These are phyloP conservation scores for Yarrowia osloensis DNA, from an alignment of 805 yeast genomes.

Conservation along the genomic window DNA sequence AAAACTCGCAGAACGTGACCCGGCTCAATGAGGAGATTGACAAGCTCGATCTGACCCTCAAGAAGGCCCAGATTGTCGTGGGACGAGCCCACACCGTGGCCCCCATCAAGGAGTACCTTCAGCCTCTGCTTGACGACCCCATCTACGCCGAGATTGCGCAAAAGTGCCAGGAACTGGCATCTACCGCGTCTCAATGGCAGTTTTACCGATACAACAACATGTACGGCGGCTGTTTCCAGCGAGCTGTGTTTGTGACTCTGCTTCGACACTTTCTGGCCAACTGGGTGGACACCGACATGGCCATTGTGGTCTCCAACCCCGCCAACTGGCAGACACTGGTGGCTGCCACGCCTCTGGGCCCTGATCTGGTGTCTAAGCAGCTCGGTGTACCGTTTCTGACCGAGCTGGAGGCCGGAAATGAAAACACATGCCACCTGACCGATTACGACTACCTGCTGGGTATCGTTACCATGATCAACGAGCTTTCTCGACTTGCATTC, in stretches of 20 bases:
- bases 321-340: slow-evolving; percentile 2
- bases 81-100: slow-evolving; percentile 21
- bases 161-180: slow-evolving; percentile 8
- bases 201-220: slow-evolving; percentile 29
- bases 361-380: slow-evolving; percentile 12
- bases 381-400: slow-evolving; percentile 23
- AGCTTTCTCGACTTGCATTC: slow-evolving; percentile 39
- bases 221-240: slow-evolving; percentile 24
- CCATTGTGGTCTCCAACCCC: background rate
- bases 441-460: slow-evolving; percentile 41
- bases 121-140: slow-evolving; percentile 15
- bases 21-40: slow-evolving; percentile 4
- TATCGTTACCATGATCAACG: slow-evolving; percentile 36
- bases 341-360: slow-evolving; percentile 8
- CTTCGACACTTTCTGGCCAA: slow-evolving; percentile 13
- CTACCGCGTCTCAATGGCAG: slow-evolving; percentile 21
- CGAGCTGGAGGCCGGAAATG: slow-evolving; percentile 22
- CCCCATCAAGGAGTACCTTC: slow-evolving; percentile 11
- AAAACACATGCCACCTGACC: slow-evolving; percentile 32
- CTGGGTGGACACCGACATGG: slow-evolving; percentile 13
- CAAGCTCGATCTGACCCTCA: slow-evolving; percentile 15
- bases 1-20: slow-evolving; percentile 12
- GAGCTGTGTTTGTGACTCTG: slow-evolving; percentile 11
- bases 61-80: slow-evolving; percentile 6
- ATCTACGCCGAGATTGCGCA: background rate